phyloP scores from a whole-genome alignment of 2,329 filamentous ascomycete species.

The Calonectria leucothoes region DNA sequence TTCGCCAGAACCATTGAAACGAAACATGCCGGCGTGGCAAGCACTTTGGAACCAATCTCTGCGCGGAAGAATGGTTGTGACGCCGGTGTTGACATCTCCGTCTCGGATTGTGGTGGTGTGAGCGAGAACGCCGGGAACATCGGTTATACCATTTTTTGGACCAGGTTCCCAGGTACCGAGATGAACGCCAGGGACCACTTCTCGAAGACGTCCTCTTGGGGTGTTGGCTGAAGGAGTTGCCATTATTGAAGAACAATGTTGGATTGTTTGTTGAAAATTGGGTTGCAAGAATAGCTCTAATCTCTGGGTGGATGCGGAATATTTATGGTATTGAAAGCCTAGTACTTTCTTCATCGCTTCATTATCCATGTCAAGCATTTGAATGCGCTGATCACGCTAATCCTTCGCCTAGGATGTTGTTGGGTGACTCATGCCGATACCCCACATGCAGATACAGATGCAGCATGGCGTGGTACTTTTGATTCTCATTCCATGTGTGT shows the following conservation, averaged over 20 bases:
- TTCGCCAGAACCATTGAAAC: conserved; percentile 73
- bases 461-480: not conserved
- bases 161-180: conserved; percentile 55
- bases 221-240: not conserved
- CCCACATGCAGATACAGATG: not conserved
- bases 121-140: conserved; percentile 56
- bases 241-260: no score
- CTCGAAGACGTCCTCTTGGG: conserved; percentile 43
- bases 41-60: conserved; percentile 48
- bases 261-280: no score
- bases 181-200: conserved; percentile 53
- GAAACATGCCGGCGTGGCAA: conserved; percentile 63
- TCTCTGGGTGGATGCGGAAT: no score
- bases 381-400: not conserved
- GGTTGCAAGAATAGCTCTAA: not conserved
- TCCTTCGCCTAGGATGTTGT: not conserved
- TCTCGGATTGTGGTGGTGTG: conserved; percentile 53
- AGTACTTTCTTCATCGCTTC: not conserved
- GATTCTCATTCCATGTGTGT: not conserved
- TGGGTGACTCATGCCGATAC: not conserved
- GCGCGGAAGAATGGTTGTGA: conserved; percentile 59
- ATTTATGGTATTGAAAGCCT: not conserved
- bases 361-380: not conserved
- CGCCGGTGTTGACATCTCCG: conserved; percentile 55
- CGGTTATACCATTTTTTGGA: conserved; percentile 58